Evolutionary conservation across 1,284 basidiomycete species (phyloP), one percentile per base, ranked within the genome.

Genomic region (Baeospora myosura): DNA sequence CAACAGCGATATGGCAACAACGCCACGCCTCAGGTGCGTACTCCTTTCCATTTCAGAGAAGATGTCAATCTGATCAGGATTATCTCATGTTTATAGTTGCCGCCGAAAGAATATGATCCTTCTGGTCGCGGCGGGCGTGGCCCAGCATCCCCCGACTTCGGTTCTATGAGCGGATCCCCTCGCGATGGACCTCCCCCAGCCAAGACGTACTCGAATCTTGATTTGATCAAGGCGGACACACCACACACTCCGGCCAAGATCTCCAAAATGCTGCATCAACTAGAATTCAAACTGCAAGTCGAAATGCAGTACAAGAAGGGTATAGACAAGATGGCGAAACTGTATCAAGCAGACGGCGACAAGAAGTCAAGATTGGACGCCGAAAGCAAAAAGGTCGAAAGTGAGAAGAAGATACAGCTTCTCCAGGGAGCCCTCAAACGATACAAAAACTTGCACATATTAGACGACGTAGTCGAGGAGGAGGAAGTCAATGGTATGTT

Each of bases 281-380:
- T 99, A 52, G 94, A 98, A 64, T 98, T 97, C 78, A 98, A 98
- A 69, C 83, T 98, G 40, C 91, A 95, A 64, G 90, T 98, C 52
- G 96, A 99, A 65, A 82, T 88, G 69, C 94, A 98, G 66, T 98
- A 98, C 74, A 96, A 96, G 71, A 79, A 85, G 57, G 96, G 96
- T 36, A 97, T 98, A 55, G 95, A 98, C 65, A 98, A 98, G 72
- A 99, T 99, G 94, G 89, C 88, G 26, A 88, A 84, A 59, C 70
- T 95, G 33, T 96, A 95, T 63, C 82, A 92, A 56, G 88, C 87
- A 6, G 95, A 98, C 55, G 94, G 94, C 38, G 95, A 98, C 67
- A 94, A 95, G 72, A 88, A 89, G 59, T 85, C 90, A 29, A 76
- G 86, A 53, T 78, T 78, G 23, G 95, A 98, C 59, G 93, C 95